Conservation (phyloP, 139 green algal species). For the Coelastrella sp. region DNA sequence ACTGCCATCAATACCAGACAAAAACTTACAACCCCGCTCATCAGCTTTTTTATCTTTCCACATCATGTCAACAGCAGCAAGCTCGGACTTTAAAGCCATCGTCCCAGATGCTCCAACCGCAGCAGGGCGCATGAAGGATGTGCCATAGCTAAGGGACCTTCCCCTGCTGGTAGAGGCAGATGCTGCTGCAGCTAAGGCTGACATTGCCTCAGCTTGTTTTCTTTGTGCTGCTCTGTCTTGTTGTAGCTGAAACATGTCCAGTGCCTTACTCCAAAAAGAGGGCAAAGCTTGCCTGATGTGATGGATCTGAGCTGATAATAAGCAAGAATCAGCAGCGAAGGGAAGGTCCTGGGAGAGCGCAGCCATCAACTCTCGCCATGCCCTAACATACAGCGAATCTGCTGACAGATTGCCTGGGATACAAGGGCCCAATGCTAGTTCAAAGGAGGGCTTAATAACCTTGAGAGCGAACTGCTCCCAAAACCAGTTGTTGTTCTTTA, state of each 20-base stretch:
- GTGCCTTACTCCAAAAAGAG: neutral
- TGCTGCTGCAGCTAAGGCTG: neutral
- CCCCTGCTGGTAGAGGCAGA: neutral
- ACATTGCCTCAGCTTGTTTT: neutral
- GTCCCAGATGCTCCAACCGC: neutral
- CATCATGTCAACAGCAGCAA: neutral
- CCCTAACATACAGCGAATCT: neutral
- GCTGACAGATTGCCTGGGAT: neutral
- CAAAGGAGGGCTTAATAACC: neutral
- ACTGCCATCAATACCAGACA: constrained; percentile 18
- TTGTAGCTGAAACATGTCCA: neutral
- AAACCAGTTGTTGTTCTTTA: neutral
- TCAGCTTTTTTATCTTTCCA: neutral
- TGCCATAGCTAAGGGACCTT: neutral
- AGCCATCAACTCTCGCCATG: neutral
- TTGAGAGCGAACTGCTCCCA: neutral
- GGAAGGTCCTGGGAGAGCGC: neutral
- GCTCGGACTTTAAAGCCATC: neutral
- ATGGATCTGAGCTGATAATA: neutral
- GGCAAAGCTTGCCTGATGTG: neutral
- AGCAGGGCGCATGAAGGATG: neutral
- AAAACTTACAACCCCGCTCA: constrained; percentile 8
- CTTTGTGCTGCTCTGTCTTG: neutral
- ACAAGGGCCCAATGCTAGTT: neutral
- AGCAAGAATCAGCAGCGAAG: neutral